A percentile compares a stretch with the other conserved stretches of the same genome.
These are phyloP conservation scores for Hevea brasiliensis DNA, from an alignment of 345 rosid genomes.

Conservation along the genomic window DNA sequence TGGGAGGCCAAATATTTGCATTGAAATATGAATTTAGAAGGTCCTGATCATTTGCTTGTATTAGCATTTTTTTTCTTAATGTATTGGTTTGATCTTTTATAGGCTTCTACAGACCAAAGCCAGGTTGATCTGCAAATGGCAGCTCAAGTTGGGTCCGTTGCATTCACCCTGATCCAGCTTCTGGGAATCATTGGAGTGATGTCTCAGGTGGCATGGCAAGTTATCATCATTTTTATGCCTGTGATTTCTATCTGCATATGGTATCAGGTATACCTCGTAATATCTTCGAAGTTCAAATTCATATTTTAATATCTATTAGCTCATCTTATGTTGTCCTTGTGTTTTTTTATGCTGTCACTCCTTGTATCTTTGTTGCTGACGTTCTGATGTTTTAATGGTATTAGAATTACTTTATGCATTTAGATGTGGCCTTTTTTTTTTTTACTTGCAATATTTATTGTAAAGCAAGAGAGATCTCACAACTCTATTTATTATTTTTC, in stretches of 20 bases:
- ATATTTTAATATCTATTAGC: background rate
- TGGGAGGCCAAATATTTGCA: background rate
- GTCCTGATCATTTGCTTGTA: background rate
- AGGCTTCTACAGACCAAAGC: slow-evolving; percentile 89
- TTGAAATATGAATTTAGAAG: background rate
- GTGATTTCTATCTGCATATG: slow-evolving; percentile 55
- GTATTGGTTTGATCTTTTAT: slow-evolving; percentile 1
- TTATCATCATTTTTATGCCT: slow-evolving; percentile 70
- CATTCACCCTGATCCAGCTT: slow-evolving; percentile 55
- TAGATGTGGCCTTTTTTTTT: too few relatives aligned
- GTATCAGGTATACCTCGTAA: too few relatives aligned
- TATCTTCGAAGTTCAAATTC: too few relatives aligned
- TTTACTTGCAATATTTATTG: too few relatives aligned
- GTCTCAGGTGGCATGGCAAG: slow-evolving; percentile 85
- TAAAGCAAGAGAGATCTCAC: too few relatives aligned
- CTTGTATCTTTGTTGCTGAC: too few relatives aligned
- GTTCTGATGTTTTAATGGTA: too few relatives aligned
- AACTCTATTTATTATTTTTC: too few relatives aligned
- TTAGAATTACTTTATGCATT: too few relatives aligned
- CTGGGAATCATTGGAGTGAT: slow-evolving; percentile 65
- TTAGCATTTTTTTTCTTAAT: too few relatives aligned
- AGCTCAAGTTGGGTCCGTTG: slow-evolving; percentile 40
- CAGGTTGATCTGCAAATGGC: slow-evolving; percentile 55
- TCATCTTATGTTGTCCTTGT: background rate
- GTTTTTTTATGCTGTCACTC: background rate